Conservation (phyloP, 2,329 filamentous ascomycete genomes). For the Trichoderma atrobrunneum region DNA sequence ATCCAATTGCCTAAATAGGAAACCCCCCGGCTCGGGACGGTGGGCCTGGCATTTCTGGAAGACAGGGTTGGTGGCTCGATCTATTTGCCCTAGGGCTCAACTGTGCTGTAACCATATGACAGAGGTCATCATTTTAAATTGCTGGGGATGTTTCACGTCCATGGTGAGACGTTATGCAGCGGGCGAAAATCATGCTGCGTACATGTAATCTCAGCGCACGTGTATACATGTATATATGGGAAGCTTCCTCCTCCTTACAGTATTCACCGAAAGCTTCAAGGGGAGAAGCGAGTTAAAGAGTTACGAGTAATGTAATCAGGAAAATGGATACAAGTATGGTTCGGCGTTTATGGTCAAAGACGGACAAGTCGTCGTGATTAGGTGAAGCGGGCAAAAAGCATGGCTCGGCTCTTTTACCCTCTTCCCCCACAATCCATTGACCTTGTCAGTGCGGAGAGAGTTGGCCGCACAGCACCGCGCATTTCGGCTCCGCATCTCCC, state of each 20-base stretch:
- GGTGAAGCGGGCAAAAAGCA: background rate
- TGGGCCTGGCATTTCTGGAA: background rate
- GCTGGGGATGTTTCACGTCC: background rate
- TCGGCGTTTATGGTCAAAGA: background rate
- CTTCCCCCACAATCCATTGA: constrained; percentile 14
- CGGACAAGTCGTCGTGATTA: background rate
- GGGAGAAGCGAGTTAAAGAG: background rate
- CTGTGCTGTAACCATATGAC: constrained; percentile 4
- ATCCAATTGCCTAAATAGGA: constrained; percentile 16
- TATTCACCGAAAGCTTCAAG: too few relatives aligned
- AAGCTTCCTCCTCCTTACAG: background rate
- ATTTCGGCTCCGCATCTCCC: constrained; percentile 20
- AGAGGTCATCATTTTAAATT: background rate
- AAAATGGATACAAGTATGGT: background rate
- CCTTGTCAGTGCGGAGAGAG: constrained; percentile 13
- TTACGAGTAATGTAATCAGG: background rate
- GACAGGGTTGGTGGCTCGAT: background rate
- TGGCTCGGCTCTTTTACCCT: constrained; percentile 7
- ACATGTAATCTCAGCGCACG: background rate
- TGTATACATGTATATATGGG: background rate
- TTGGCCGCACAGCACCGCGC: background rate
- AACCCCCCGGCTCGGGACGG: constrained; percentile 1
- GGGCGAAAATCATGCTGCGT: background rate
- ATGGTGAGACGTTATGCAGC: background rate
- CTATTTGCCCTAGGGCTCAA: constrained; percentile 1